Percentiles rank a stretch among this genome's conserved stretches.
Conservation (phyloP, 2,329 filamentous ascomycete species). For the Fusarium sp. region DNA sequence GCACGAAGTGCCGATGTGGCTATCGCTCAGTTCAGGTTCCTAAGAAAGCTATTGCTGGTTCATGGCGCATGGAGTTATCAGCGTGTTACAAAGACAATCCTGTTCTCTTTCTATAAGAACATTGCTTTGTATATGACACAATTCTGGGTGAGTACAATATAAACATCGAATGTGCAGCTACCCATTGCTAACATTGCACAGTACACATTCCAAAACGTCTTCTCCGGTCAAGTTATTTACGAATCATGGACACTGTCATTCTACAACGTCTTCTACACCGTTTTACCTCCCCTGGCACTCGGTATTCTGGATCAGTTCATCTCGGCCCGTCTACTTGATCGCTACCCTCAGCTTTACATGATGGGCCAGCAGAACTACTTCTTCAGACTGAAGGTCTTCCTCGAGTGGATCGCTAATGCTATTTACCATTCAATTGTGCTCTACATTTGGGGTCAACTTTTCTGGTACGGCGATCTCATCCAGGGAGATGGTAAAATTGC, state of each 20-base stretch:
- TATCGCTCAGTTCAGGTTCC: constrained; percentile 94
- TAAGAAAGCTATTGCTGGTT: constrained; percentile 92
- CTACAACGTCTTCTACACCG: constrained; percentile 98
- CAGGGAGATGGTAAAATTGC: constrained; percentile 82
- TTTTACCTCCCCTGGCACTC: constrained; percentile 90
- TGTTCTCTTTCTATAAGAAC: constrained; percentile 99
- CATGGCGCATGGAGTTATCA: constrained; percentile 99
- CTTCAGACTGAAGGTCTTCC: constrained; percentile 93
- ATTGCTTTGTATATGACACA: constrained; percentile 99
- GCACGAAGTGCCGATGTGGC: constrained; percentile 95
- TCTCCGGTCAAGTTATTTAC: constrained; percentile 97
- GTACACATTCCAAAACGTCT: constrained; percentile 98
- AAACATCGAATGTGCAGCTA: neutral
- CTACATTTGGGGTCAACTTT: constrained; percentile 84
- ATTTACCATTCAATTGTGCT: constrained; percentile 95
- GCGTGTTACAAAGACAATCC: constrained; percentile 93
- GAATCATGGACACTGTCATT: constrained; percentile 99
- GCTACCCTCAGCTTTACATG: constrained; percentile 95
- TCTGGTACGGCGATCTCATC: constrained; percentile 84
- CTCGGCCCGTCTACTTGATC: constrained; percentile 89
- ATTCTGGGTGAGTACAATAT: constrained; percentile 82
- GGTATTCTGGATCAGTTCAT: constrained; percentile 99
- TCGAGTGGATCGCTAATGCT: constrained; percentile 91
- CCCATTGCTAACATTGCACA: constrained; percentile 51
- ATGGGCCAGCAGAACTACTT: constrained; percentile 93